phyloP scores from a whole-genome alignment of 345 rosid species.

The Ceriops zippeliana region DNA sequence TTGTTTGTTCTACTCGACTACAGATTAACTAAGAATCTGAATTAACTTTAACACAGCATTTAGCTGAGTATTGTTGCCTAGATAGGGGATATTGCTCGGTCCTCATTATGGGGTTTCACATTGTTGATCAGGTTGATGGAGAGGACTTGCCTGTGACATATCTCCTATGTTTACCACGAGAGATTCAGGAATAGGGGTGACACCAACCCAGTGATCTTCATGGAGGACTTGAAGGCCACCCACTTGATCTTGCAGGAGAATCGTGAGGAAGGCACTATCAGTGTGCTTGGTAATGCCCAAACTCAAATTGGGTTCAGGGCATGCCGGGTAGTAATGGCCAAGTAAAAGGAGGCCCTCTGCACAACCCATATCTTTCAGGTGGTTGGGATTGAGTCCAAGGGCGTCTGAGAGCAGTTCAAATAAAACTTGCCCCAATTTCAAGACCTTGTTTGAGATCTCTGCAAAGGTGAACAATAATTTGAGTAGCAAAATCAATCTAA shows the following conservation, averaged over 20 bases:
- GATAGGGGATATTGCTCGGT: too few relatives aligned
- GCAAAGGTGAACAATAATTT: background rate
- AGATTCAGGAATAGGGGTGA: constrained; percentile 9
- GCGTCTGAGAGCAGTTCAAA: constrained; percentile 15
- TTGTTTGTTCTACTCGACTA: too few relatives aligned
- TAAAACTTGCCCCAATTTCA: background rate
- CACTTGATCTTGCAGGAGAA: constrained; percentile 18
- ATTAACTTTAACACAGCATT: too few relatives aligned
- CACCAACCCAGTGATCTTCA: constrained; percentile 16
- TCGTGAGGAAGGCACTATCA: constrained; percentile 12
- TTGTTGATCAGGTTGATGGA: too few relatives aligned
- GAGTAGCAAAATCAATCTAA: background rate
- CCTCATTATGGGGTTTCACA: too few relatives aligned
- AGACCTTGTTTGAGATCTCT: constrained; percentile 7
- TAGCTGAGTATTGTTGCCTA: too few relatives aligned
- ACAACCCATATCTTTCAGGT: constrained; percentile 18
- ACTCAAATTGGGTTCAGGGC: constrained; percentile 19
- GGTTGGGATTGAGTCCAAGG: constrained; percentile 6
- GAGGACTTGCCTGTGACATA: constrained; percentile 6
- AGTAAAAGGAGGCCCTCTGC: constrained; percentile 11
- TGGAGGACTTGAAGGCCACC: constrained; percentile 21
- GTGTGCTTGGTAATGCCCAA: constrained; percentile 9
- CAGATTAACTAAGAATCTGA: too few relatives aligned
- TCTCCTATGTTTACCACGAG: constrained; percentile 16
- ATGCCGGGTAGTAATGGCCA: constrained; percentile 22